Base-by-base conservation (phyloP, 2,329 filamentous ascomycete genomes). In the Apiospora koreana region DNA sequence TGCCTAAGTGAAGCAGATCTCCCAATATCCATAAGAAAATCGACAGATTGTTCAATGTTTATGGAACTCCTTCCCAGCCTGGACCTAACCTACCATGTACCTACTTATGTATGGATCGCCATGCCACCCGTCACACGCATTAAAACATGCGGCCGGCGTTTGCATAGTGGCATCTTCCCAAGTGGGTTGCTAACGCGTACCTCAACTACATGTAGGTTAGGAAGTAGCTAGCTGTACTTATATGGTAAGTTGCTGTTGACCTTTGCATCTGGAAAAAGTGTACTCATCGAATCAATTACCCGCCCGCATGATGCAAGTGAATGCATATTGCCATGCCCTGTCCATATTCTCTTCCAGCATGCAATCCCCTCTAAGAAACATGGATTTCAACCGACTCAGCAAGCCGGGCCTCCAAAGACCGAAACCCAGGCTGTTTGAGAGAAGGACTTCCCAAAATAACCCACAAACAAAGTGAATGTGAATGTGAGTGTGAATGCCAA, bases 41-140 rank as follows among this genome's bases (percentile, higher is more conserved):
- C 28, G 48, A 50, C 48, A 50, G 50, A 35, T 35, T 58, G 50
- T 58, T 58, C 41, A 16, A 48, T 14, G 41, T 16, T 43, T 16
- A 2, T 43, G 41, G 41, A 43, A 43, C 2, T n/a, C 7, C 50
- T 58, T 21, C 25, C 50, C 28, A 21, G 28, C 38, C 54, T 62
- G 54, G 54, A 58, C 54, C 54, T 62, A 62, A 58, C 54, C 54
- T 62, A 62, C 54, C 31, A 62, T 62, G 35, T 38, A 38, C 5
- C 35, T 38, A 38, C 10, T 5, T 38, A 9, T 12, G 35, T 35
- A 62, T 62, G 54, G 54, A 62, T 38, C 54, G 21, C 54, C 31
- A 62, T 62, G 54, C 3, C 54, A 62, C 54, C 42, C 42, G 42
- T 67, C 65, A 67, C 65, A 67, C 42, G 65, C 65, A 67, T 67